phyloP scores from a whole-genome alignment of 2,329 filamentous ascomycete genomes.

The Paraphoma sp. region DNA sequence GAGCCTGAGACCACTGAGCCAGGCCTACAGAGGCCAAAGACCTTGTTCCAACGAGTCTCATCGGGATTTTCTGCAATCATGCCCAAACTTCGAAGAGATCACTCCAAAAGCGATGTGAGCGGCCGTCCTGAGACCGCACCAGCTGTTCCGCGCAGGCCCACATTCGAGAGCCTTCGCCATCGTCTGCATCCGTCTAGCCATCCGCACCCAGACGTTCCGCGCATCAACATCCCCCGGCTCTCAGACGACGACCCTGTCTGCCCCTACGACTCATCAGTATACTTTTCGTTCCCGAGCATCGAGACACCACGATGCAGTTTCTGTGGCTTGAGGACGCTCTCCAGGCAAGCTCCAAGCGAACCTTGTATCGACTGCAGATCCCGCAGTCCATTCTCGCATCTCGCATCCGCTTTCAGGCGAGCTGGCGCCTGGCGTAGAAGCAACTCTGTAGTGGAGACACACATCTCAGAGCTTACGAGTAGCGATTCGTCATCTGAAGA shows the following conservation, averaged over 20 bases:
- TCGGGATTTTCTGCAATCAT: conserved; percentile 14
- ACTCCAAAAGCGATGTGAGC: neutral
- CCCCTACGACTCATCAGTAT: conserved; percentile 22
- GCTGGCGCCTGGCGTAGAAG: neutral
- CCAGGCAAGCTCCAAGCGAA: neutral
- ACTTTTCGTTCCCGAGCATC: conserved; percentile 27
- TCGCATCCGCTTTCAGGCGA: neutral
- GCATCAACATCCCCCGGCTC: conserved; percentile 11
- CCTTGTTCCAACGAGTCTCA: conserved; percentile 23
- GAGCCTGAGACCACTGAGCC: neutral
- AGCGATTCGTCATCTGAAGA: conserved; percentile 8
- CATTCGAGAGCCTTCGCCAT: neutral
- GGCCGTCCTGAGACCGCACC: conserved; percentile 8
- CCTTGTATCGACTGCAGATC: conserved; percentile 22
- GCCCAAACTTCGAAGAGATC: conserved; percentile 6
- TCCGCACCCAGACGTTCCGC: conserved; percentile 1
- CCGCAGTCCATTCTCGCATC: conserved; percentile 15
- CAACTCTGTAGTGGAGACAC: neutral
- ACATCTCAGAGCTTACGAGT: neutral
- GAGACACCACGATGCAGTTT: conserved; percentile 18
- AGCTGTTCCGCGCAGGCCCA: neutral
- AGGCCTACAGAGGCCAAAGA: conserved; percentile 12
- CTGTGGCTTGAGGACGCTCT: conserved; percentile 18
- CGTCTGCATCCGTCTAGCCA: neutral
- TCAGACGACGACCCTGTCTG: conserved; percentile 11